Evolutionary conservation across 1,284 basidiomycete genomes (phyloP).

Genomic region (Moesziomyces antarcticus): DNA sequence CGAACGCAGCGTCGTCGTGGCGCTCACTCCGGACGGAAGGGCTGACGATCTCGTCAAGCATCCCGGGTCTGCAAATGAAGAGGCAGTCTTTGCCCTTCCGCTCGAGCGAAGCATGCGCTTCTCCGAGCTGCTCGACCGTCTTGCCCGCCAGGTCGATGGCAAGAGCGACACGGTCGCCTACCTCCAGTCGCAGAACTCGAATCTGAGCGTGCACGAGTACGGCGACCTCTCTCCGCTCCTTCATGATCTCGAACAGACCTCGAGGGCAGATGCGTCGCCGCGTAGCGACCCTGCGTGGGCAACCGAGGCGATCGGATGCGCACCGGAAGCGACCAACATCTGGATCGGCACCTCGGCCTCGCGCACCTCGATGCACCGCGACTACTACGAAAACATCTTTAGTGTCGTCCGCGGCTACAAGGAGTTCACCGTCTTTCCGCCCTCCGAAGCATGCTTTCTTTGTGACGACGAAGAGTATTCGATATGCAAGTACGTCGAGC

Average conservation of each 20-base stretch:
- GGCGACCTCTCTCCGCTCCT: slow-evolving; percentile 55
- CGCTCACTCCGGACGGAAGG: slow-evolving; percentile 58
- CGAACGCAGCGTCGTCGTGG: slow-evolving; percentile 40
- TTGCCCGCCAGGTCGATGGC: slow-evolving; percentile 16
- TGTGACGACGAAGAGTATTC: slow-evolving; percentile 48
- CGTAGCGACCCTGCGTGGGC: slow-evolving; percentile 51
- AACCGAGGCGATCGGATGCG: slow-evolving; percentile 45
- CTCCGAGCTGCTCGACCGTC: slow-evolving; percentile 28
- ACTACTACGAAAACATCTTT: slow-evolving; percentile 65
- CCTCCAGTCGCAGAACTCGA: slow-evolving; percentile 62
- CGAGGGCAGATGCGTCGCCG: neutral
- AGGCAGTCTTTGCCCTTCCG: slow-evolving; percentile 57
- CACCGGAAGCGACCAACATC: slow-evolving; percentile 60
- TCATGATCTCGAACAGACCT: slow-evolving; percentile 23
- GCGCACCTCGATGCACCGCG: slow-evolving; percentile 47
- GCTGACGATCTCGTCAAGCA: slow-evolving; percentile 54
- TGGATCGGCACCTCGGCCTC: slow-evolving; percentile 58
- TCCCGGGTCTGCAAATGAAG: slow-evolving; percentile 4
- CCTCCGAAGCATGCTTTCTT: slow-evolving; percentile 50
- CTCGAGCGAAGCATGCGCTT: slow-evolving; percentile 42
- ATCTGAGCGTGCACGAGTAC: slow-evolving; percentile 47
- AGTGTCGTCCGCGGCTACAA: slow-evolving; percentile 55
- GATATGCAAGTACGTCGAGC: slow-evolving; percentile 16
- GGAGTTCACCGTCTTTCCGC: slow-evolving; percentile 60
- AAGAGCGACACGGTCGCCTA: slow-evolving; percentile 43